Percentiles rank a stretch among this genome's conserved stretches.
phyloP scores from a whole-genome alignment of 805 yeast genomes.

The Hanseniaspora lachancei region DNA sequence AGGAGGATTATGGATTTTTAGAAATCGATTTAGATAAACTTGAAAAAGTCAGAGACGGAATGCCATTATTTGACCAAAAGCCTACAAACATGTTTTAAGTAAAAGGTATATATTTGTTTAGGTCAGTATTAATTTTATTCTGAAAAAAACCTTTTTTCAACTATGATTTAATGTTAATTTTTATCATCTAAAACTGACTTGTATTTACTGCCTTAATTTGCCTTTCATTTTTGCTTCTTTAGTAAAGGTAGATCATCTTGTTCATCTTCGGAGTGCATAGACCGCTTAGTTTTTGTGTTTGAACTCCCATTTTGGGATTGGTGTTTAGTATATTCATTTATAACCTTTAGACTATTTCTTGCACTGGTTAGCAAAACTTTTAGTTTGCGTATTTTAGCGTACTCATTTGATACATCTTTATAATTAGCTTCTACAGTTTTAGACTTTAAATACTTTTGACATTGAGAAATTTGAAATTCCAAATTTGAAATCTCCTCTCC shows the following conservation, averaged over 20 bases:
- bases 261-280: too few relatives aligned
- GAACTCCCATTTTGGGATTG: too few relatives aligned
- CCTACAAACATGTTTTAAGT: slow-evolving; percentile 45
- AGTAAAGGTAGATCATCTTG: not conserved
- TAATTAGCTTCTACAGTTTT: too few relatives aligned
- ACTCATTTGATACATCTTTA: not conserved
- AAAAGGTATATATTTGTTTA: not conserved
- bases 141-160: not conserved
- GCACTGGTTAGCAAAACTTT: not conserved
- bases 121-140: not conserved
- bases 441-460: not conserved
- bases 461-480: not conserved
- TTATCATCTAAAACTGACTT: not conserved
- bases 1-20: slow-evolving; percentile 39
- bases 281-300: too few relatives aligned
- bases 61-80: slow-evolving; percentile 71
- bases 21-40: slow-evolving; percentile 48
- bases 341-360: too few relatives aligned
- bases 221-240: not conserved
- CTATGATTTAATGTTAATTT: not conserved
- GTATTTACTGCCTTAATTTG: too few relatives aligned
- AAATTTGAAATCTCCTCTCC: not conserved
- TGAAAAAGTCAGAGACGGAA: slow-evolving; percentile 42
- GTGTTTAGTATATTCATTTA: too few relatives aligned
- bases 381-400: not conserved